phyloP scores from a whole-genome alignment of 441 rosid genomes.

The Pelargonium cotyledonis region DNA sequence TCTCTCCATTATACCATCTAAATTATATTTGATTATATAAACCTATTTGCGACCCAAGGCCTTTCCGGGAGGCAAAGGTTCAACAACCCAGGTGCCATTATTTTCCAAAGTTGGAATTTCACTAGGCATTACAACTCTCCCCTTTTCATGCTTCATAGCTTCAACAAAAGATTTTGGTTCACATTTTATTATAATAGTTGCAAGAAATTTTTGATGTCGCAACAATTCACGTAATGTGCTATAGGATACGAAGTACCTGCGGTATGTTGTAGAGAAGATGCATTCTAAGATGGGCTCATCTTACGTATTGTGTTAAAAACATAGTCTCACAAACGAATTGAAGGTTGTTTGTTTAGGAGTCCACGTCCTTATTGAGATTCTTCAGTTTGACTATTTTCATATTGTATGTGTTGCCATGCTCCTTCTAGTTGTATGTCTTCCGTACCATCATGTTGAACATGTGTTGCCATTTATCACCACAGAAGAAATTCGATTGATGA shows the following conservation, averaged over 20 bases:
- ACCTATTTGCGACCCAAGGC: not conserved
- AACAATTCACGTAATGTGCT: not conserved
- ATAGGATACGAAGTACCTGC: conserved; percentile 20
- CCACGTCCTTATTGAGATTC: no score
- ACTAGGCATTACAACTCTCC: no score
- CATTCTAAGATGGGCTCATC: not conserved
- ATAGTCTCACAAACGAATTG: not conserved
- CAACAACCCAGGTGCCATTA: conserved; percentile 3
- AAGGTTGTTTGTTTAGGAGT: not conserved
- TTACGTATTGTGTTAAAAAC: not conserved
- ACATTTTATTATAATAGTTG: not conserved
- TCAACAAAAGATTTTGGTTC: not conserved
- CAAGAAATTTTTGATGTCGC: not conserved
- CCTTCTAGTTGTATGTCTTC: no score
- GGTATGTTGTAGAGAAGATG: not conserved
- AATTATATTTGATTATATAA: not conserved
- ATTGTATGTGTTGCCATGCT: no score
- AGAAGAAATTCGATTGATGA: not conserved
- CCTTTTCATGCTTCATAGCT: not conserved
- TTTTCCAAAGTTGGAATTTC: conserved; percentile 7
- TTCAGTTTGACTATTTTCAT: no score
- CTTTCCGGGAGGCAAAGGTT: not conserved
- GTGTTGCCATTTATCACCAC: not conserved
- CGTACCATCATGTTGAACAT: no score
- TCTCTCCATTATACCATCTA: not conserved